phyloP scores from a whole-genome alignment of 2,329 filamentous ascomycete species.

The Cryoendolithus antarcticus region DNA sequence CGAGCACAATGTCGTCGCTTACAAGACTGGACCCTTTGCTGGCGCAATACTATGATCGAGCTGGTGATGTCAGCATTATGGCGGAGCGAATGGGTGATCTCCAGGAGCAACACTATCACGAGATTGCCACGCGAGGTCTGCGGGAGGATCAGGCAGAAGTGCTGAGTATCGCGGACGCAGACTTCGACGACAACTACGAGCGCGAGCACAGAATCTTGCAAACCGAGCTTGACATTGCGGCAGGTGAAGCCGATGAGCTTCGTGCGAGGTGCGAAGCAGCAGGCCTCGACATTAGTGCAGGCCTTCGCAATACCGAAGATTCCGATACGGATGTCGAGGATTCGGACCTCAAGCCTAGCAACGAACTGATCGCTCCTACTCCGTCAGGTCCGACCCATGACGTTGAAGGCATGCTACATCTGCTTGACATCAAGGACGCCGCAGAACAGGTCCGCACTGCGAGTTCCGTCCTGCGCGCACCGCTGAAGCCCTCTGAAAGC shows the following conservation, averaged over 20 bases:
- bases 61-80: not conserved
- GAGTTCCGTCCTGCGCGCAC: too few relatives aligned
- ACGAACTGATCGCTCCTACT: too few relatives aligned
- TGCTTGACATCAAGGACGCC: too few relatives aligned
- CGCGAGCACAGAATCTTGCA: not conserved
- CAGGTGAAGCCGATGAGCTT: not conserved
- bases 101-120: not conserved
- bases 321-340: too few relatives aligned
- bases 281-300: too few relatives aligned
- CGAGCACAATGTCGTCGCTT: not conserved
- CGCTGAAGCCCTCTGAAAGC: too few relatives aligned
- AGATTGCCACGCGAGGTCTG: not conserved
- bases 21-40: not conserved
- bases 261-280: too few relatives aligned
- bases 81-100: not conserved
- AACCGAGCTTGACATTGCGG: not conserved
- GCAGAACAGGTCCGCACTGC: too few relatives aligned
- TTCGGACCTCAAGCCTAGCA: too few relatives aligned
- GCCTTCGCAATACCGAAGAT: too few relatives aligned
- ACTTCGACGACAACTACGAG: not conserved
- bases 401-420: too few relatives aligned
- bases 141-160: not conserved
- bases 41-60: not conserved
- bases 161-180: not conserved
- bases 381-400: too few relatives aligned